Evolutionary conservation across 768 basidiomycete genomes (phyloP).

Genomic region (Scleroderma bovista): DNA sequence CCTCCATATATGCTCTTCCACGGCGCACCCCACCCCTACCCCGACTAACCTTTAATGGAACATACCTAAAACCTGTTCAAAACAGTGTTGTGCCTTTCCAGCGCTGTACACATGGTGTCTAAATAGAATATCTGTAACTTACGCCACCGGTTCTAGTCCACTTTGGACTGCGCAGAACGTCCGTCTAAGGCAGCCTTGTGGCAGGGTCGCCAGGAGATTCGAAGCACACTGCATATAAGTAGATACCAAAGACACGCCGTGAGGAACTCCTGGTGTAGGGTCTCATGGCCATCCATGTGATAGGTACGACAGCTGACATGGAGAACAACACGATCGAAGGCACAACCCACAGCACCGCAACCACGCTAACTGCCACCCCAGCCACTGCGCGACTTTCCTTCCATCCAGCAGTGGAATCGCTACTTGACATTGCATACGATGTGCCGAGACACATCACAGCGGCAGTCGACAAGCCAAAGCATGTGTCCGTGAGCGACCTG

Average conservation of each 20-base stretch:
- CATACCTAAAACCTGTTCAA: not conserved
- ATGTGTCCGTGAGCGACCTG: constrained; percentile 58
- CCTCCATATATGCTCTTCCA: too few relatives aligned
- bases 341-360: constrained; percentile 53
- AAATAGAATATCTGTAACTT: not conserved
- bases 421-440: constrained; percentile 60
- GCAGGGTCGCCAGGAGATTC: not conserved
- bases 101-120: too few relatives aligned
- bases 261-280: too few relatives aligned
- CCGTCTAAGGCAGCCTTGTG: constrained; percentile 30
- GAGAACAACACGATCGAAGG: constrained; percentile 64
- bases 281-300: constrained; percentile 47
- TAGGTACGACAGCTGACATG: constrained; percentile 61
- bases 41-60: not conserved
- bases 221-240: not conserved
- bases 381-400: constrained; percentile 36
- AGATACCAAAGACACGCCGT: constrained; percentile 10
- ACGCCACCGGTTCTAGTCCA: not conserved
- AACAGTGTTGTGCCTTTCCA: not conserved
- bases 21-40: not conserved
- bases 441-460: constrained; percentile 61
- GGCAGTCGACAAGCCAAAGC: constrained; percentile 55
- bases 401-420: constrained; percentile 44
- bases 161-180: constrained; percentile 8
- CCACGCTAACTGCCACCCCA: constrained; percentile 42